Evolutionary conservation across 257 asterid genomes (phyloP), one percentile per base, ranked within the genome.

Genomic region (Cordia subcordata): DNA sequence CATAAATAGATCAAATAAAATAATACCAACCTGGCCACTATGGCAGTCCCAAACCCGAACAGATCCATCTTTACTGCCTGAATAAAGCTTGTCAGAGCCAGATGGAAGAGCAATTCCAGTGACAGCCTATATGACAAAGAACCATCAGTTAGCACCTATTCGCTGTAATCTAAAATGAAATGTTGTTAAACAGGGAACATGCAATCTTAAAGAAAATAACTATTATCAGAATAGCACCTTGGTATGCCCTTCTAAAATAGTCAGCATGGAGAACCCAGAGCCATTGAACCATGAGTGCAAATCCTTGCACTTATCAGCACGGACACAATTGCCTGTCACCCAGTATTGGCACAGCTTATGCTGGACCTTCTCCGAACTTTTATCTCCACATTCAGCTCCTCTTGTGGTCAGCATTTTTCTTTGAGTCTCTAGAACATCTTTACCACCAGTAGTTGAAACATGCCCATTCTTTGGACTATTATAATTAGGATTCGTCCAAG

Each of bases 211-310:
- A 55, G 53, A 19, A 11, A 51, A 33, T 53, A n/a, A 49, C 13
- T 45, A 19, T 4, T 13, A 40, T 21, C 10, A 55, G 13, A 16
- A 10, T 19, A 37, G 44, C 46, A 77, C 94, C 90, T 82, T 66
- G 22, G 23, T 49, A 57, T 82, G 93, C 66, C 87, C 89, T 49
- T 75, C 78, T 60, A 83, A 76, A 63, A 70, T 77, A 8, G 75
- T 44, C 75, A 86, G 17, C 71, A 77, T 62, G 8, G 86, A 69
- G 63, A 81, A 74, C 64, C 79, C 81, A 53, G 75, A 61, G 40
- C 88, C 88, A 39, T 13, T 64, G 42, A 63, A 75, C 79, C 80
- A 75, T 9, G 82, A 63, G 62, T 78, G 85, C 65, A 78, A 23
- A 49, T 79, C 61, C 58, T 74, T 72, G 63, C 87, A 77, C 65